Base-by-base conservation (phyloP, 2,329 filamentous ascomycete genomes). In the Geosmithia flava region DNA sequence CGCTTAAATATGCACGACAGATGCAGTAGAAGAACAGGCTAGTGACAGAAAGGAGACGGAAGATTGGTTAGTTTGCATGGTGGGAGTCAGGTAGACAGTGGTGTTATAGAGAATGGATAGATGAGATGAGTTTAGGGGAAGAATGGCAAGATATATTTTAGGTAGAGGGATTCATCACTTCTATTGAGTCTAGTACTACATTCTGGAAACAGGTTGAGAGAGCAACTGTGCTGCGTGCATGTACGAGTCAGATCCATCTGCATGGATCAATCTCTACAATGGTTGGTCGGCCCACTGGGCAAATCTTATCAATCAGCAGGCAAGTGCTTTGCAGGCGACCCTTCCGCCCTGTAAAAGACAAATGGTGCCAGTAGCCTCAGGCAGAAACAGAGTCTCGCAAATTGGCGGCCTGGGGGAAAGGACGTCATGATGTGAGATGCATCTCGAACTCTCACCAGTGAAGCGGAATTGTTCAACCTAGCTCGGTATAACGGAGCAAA, bases 151-250 rank as follows among this genome's bases (percentile, higher is more conserved):
- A 42, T 10, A 3, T 27, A 27, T 8, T 27, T 8, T 27, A 27
- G 4, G 23, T 8, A 27, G 23, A 27, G 23, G 23, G 4, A 27
- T 4, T 27, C 4, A 27, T 27, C 23, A 39, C 37, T 5, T 40
- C 37, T 11, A 5, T 40, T 40, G 5, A 40, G n/a, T 13, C 37
- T 40, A 4, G 15, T 17, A 11, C 13, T 40, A 16, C 17, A 4
- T 3, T 40, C 37, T 17, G 15, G 15, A 40, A 13, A 5, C 4
- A 5, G 37, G 37, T 4, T 5, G 37, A 16, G n/a, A 19, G 41
- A 7, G n/a, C 41, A n/a, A 17, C 19, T 42, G 7, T 6, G 39
- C 39, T 17, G 63, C 23, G 23, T 27, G 4, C 8, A 27, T 27
- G 23, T 27, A 27, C 4, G 8, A 27, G 8, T 27, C 23, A 27